A percentile compares a stretch with the other conserved stretches of the same genome.
phyloP scores from a whole-genome alignment of 2,329 filamentous ascomycete species.

The Arthrobotrys pseudoclavata region DNA sequence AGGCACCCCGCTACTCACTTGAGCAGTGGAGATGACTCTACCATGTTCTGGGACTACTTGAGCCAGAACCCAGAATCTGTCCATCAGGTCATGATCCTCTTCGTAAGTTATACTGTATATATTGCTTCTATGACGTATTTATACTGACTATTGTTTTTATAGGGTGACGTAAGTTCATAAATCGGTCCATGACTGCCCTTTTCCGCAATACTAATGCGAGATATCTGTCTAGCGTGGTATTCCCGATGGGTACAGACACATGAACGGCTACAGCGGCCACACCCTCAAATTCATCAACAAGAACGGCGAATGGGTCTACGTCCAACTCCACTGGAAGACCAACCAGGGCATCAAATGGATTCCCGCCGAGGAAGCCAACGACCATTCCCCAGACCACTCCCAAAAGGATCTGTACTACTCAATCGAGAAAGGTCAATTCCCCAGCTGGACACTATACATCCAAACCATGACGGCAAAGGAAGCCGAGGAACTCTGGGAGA shows the following conservation, averaged over 20 bases:
- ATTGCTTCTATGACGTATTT: constrained; percentile 69
- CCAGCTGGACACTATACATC: constrained; percentile 71
- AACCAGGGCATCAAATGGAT: constrained; percentile 69
- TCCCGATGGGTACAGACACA: constrained; percentile 56
- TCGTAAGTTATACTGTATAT: constrained; percentile 67
- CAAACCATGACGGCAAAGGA: constrained; percentile 72
- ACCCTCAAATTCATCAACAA: constrained; percentile 69
- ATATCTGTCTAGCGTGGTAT: constrained; percentile 44
- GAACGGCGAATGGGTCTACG: constrained; percentile 69
- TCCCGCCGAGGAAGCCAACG: constrained; percentile 65
- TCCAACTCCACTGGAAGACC: constrained; percentile 70
- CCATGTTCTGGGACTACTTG: constrained; percentile 75
- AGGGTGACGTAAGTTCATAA: constrained; percentile 49
- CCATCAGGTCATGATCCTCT: constrained; percentile 71
- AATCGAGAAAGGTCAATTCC: constrained; percentile 68
- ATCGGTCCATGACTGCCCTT: background rate
- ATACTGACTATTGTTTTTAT: constrained; percentile 61
- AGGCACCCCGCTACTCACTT: constrained; percentile 78
- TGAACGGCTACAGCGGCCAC: constrained; percentile 64
- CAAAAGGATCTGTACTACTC: constrained; percentile 67
- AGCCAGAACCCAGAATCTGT: constrained; percentile 69
- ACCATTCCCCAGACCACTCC: constrained; percentile 66
- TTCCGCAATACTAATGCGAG: constrained; percentile 4
- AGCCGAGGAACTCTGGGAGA: constrained; percentile 67
- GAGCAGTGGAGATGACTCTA: constrained; percentile 71